phyloP scores from a whole-genome alignment of 176 grass and related monocot genomes.

The Panicum miliaceum region DNA sequence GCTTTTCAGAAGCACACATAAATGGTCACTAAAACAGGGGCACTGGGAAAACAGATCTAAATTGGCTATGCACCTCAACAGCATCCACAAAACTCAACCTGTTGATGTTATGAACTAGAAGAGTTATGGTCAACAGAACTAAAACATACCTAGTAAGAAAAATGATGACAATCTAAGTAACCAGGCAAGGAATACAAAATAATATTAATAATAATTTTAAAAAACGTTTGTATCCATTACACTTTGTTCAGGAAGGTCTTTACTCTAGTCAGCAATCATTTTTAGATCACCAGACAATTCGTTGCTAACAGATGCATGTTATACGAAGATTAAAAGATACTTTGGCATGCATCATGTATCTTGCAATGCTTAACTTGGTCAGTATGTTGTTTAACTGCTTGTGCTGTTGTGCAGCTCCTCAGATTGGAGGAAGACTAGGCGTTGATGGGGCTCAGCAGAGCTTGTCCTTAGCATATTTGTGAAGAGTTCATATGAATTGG shows the following conservation, averaged over 20 bases:
- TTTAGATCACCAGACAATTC: neutral
- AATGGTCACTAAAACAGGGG: neutral
- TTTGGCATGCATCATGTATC: neutral
- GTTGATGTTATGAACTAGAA: constrained; percentile 7
- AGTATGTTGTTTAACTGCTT: neutral
- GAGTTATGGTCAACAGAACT: neutral
- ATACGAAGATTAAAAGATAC: neutral
- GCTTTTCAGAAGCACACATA: neutral
- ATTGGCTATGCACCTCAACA: constrained; percentile 13
- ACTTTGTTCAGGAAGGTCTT: neutral
- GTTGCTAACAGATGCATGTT: neutral
- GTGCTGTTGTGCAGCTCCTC: neutral
- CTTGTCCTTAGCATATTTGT: neutral
- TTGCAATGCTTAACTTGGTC: neutral
- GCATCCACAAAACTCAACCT: neutral
- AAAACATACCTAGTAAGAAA: neutral
- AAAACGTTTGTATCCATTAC: neutral
- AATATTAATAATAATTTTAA: neutral
- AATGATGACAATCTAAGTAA: neutral
- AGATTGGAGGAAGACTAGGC: neutral
- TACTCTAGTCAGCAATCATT: neutral
- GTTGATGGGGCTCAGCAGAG: neutral
- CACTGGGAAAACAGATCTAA: neutral
- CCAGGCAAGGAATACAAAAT: neutral
- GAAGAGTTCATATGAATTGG: neutral